These are phyloP conservation scores for Alternaria atra DNA, from an alignment of 2,329 filamentous ascomycete species.

Conservation along the genomic window DNA sequence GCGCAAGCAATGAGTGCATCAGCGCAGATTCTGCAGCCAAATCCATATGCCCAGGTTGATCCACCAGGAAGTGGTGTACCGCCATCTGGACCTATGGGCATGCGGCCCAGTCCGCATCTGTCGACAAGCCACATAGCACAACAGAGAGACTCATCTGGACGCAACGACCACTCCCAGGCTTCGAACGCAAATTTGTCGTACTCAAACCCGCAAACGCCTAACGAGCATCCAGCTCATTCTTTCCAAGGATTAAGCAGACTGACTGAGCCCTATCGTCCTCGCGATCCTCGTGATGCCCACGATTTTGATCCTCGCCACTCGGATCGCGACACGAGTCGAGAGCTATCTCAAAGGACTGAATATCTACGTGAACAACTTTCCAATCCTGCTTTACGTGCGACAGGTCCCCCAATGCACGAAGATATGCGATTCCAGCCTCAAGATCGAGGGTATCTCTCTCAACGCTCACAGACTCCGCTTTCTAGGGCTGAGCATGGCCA, in stretches of 20 bases:
- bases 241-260: conserved; percentile 35
- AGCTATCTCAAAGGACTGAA: conserved; percentile 43
- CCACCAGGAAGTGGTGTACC: conserved; percentile 40
- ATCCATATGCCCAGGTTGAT: conserved; percentile 50
- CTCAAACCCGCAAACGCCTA: conserved; percentile 46
- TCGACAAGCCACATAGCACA: conserved; percentile 41
- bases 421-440: conserved; percentile 42
- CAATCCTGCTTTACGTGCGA: conserved; percentile 32
- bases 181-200: conserved; percentile 44
- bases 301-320: conserved; percentile 42
- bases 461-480: conserved; percentile 48
- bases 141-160: conserved; percentile 38
- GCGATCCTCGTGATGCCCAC: conserved; percentile 41
- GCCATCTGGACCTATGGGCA: conserved; percentile 44
- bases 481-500: conserved; percentile 40
- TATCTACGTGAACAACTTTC: conserved; percentile 43
- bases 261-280: conserved; percentile 40
- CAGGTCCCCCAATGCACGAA: conserved; percentile 33
- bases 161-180: conserved; percentile 46
- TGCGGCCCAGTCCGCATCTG: conserved; percentile 50
- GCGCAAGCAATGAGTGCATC: conserved; percentile 28
- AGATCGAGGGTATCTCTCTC: conserved; percentile 39
- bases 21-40: conserved; percentile 47
- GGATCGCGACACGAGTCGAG: conserved; percentile 46
- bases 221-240: conserved; percentile 37